phyloP scores from a whole-genome alignment of 805 yeast species.

The Tetrapisispora taiwanensis region DNA sequence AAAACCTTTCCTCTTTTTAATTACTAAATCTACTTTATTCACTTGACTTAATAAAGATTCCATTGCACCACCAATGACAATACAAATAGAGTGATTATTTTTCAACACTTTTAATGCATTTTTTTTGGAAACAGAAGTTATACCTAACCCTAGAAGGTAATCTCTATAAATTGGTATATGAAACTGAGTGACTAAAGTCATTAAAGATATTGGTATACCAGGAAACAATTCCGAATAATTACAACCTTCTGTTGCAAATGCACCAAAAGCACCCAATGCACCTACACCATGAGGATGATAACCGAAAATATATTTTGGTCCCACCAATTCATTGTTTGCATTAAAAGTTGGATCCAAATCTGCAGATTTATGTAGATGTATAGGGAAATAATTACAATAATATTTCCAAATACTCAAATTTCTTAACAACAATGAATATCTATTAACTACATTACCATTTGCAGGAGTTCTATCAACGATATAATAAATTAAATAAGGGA shows the following conservation, averaged over 20 bases:
- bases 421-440: conserved; percentile 50
- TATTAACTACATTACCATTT: conserved; percentile 55
- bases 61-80: conserved; percentile 94
- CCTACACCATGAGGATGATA: conserved; percentile 96
- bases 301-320: conserved; percentile 79
- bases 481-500: conserved; percentile 57
- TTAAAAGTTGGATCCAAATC: conserved; percentile 64
- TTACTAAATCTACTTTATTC: conserved; percentile 47
- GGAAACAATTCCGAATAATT: conserved; percentile 62
- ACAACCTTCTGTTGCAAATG: conserved; percentile 73
- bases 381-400: conserved; percentile 75
- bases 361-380: conserved; percentile 53
- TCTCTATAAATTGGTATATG: conserved; percentile 79
- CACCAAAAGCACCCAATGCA: conserved; percentile 82
- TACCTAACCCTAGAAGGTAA: conserved; percentile 68
- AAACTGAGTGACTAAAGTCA: conserved; percentile 79
- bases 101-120: conserved; percentile 58
- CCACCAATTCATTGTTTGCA: conserved; percentile 32
- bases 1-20: conserved; percentile 77
- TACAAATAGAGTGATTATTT: conserved; percentile 65
- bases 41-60: conserved; percentile 67
- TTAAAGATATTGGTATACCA: conserved; percentile 66
- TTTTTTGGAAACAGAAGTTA: conserved; percentile 69
- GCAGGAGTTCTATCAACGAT: conserved; percentile 55
- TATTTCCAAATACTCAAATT: conserved; percentile 52